A percentile compares a stretch with the other conserved stretches of the same genome.
phyloP scores from a whole-genome alignment of 768 basidiomycete genomes.

The Hygrocybe coccinea region DNA sequence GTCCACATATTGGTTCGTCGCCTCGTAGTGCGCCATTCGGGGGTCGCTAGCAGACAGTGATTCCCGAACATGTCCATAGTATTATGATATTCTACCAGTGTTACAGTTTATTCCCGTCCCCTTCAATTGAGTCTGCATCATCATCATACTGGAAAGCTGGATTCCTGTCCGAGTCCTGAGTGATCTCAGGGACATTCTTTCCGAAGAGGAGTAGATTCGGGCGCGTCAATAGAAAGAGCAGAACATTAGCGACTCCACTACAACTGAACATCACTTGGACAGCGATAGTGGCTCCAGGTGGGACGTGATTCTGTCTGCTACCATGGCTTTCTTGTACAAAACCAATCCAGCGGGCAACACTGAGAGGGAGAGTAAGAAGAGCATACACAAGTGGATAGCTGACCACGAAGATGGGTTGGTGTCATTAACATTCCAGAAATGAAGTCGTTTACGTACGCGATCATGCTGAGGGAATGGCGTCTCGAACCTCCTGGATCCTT shows the following conservation, averaged over 20 bases:
- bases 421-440: neutral
- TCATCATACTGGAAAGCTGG: neutral
- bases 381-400: slow-evolving; percentile 9
- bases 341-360: slow-evolving; percentile 7
- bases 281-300: neutral
- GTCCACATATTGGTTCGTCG: no score
- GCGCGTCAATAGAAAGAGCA: slow-evolving; percentile 5
- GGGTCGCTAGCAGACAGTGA: no score
- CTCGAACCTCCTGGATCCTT: neutral
- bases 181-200: no score
- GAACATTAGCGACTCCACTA: slow-evolving; percentile 6
- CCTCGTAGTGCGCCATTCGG: no score
- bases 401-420: neutral
- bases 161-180: neutral
- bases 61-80: no score
- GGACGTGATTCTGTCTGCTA: neutral
- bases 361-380: slow-evolving; percentile 7
- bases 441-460: slow-evolving; percentile 9
- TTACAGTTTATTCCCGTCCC: neutral
- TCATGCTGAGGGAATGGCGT: slow-evolving; percentile 6
- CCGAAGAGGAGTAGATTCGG: slow-evolving; percentile 1
- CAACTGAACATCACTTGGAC: slow-evolving; percentile 2
- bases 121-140: neutral
- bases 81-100: no score
- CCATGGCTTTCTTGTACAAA: slow-evolving; percentile 2